phyloP scores from a whole-genome alignment of 495 filamentous ascomycete species.

The Apiosordaria backusii region DNA sequence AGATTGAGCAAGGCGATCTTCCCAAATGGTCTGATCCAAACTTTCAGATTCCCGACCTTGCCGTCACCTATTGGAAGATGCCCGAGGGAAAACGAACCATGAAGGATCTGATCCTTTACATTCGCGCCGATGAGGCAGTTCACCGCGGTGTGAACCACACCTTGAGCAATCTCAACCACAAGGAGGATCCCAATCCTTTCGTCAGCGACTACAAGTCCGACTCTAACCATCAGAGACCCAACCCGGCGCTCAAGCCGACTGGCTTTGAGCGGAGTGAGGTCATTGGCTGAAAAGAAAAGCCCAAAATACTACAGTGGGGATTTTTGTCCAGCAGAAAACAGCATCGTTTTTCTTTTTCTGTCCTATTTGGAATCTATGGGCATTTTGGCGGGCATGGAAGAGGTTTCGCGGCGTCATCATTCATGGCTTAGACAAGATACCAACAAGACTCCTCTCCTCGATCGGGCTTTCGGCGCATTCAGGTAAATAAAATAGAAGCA shows the following conservation, averaged over 20 bases:
- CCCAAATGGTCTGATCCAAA: slow-evolving; percentile 69
- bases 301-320: not conserved
- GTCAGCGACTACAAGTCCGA: slow-evolving; percentile 67
- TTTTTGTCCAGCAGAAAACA: not conserved
- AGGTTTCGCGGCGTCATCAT: not conserved
- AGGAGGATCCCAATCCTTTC: slow-evolving; percentile 86
- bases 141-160: slow-evolving; percentile 98
- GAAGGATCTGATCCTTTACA: slow-evolving; percentile 79
- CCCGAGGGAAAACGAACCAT: slow-evolving; percentile 79
- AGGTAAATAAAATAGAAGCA: not conserved
- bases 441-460: not conserved
- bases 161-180: slow-evolving; percentile 76
- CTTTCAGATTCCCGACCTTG: slow-evolving; percentile 80
- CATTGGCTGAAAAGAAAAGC: slow-evolving; percentile 43
- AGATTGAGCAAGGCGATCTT: slow-evolving; percentile 78
- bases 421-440: slow-evolving; percentile 2
- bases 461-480: not conserved
- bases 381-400: not conserved
- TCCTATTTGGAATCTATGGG: not conserved
- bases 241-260: slow-evolving; percentile 59
- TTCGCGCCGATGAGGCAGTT: slow-evolving; percentile 87
- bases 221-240: slow-evolving; percentile 46
- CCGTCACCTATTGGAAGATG: slow-evolving; percentile 88
- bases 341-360: not conserved
- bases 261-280: slow-evolving; percentile 88